Base-by-base conservation (phyloP, 495 filamentous ascomycete genomes). In the Penicillium goetzii region DNA sequence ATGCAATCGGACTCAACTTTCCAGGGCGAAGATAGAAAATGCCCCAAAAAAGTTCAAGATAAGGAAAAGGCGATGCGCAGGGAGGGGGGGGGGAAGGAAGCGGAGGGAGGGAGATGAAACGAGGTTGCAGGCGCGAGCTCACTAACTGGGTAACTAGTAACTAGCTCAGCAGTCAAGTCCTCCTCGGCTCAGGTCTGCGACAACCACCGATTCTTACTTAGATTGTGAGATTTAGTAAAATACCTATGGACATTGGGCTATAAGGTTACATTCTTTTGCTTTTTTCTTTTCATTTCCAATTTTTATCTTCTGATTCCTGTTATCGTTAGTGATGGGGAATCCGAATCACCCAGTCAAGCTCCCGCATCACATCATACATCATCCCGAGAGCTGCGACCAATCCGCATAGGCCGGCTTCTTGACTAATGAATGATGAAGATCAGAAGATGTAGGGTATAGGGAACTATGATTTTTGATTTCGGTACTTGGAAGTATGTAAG, bases 91-190 rank as follows among this genome's bases (percentile, higher is more conserved):
- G 23, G 47, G 55, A 45, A 38, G 52, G 51, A 30, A 52, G 34
- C 40, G 23, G 41, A 60, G 56, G 51, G 30, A 50, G 17, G 59
- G 52, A 59, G 43, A 33, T 43, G 58, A 38, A 59, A 59, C 50
- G 60, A 63, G 60, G 65, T 63, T 63, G 58, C 60, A 63, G 63
- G 61, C 63, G 67, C 52, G 33, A 23, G 15, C 52, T 30, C 50
- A 2, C n/a, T 11, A 30, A 26, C 21, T 14, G 1, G 3, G 15
- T 33, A 17, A 53, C 23, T 19, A 33, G 30, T 25, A 21, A 55
- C 28, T 54, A 19, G 40, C 17, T 19, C 17, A 43, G 17, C n/a
- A 43, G 30, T 33, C 30, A 32, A 17, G 19, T 28, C 30, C 15
- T 10, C 7, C 50, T 32, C 12, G 30, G 50, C 15, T 12, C 21